phyloP scores from a whole-genome alignment of 495 filamentous ascomycete species.

The Xylaria flabelliformis region DNA sequence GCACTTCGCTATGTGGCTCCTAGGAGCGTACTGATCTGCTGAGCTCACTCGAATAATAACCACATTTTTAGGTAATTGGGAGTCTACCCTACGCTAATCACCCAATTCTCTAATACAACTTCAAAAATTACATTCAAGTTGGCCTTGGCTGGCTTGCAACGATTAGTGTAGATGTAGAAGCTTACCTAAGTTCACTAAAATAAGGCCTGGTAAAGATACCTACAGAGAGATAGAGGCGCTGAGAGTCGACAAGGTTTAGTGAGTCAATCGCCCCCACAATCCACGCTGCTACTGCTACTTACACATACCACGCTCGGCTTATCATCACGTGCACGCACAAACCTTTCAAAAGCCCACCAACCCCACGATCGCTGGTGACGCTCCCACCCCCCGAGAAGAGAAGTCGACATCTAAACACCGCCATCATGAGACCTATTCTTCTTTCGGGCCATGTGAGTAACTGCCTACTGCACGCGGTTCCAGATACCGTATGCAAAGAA shows the following conservation, averaged over 20 bases:
- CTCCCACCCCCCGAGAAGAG: constrained; percentile 13
- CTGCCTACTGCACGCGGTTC: constrained; percentile 34
- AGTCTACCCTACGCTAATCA: not conserved
- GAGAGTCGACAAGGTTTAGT: constrained; percentile 19
- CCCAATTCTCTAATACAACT: not conserved
- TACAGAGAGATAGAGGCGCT: not conserved
- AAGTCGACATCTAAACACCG: constrained; percentile 27
- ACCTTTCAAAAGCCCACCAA: constrained; percentile 42
- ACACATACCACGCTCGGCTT: constrained; percentile 10
- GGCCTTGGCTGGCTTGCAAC: not conserved
- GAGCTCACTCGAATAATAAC: not conserved
- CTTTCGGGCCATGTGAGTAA: constrained; percentile 83
- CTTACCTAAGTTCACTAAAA: not conserved
- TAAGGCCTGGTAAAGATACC: not conserved
- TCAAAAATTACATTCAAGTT: not conserved
- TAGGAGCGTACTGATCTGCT: not conserved
- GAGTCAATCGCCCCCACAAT: constrained; percentile 15
- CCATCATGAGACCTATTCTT: constrained; percentile 90
- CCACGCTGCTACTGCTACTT: not conserved
- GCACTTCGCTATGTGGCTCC: not conserved
- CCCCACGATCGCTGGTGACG: constrained; percentile 35
- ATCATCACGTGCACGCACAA: constrained; percentile 34
- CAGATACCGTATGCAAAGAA: constrained; percentile 27
- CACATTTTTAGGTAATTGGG: not conserved
- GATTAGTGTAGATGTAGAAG: too few relatives aligned